These are phyloP conservation scores for Durio zibethinus DNA, from an alignment of 345 rosid genomes.

Conservation along the genomic window DNA sequence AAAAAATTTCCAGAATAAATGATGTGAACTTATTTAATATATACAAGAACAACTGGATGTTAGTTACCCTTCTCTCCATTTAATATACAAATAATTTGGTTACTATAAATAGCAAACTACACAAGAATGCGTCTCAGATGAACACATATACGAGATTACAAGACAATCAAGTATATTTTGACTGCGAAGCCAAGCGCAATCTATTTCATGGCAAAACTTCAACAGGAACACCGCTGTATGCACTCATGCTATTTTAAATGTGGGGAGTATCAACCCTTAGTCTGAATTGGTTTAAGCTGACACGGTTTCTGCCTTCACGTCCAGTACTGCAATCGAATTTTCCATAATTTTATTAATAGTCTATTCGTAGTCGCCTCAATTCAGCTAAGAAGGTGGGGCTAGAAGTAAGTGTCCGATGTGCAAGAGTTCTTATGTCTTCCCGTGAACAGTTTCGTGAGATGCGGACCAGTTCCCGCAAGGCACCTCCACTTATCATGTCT, in stretches of 20 bases:
- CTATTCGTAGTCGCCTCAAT: conserved; percentile 60
- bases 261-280: background rate
- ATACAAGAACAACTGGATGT: conserved; percentile 20
- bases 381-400: conserved; percentile 67
- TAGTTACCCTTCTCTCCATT: conserved; percentile 12
- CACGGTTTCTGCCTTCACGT: background rate
- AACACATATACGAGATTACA: background rate
- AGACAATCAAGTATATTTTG: background rate
- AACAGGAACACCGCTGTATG: conserved; percentile 14
- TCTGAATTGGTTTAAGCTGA: background rate
- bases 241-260: conserved; percentile 16
- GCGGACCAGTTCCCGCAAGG: conserved; percentile 88
- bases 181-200: conserved; percentile 3
- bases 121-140: background rate
- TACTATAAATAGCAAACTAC: conserved; percentile 21
- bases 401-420: conserved; percentile 63
- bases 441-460: conserved; percentile 84
- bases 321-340: background rate
- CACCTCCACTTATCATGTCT: conserved; percentile 92
- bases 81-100: conserved; percentile 21
- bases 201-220: conserved; percentile 26
- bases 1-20: background rate
- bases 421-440: conserved; percentile 87
- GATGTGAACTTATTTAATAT: conserved; percentile 12
- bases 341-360: conserved; percentile 26